Conservation (phyloP, 805 yeast species). For the Hanseniaspora occidentalis region DNA sequence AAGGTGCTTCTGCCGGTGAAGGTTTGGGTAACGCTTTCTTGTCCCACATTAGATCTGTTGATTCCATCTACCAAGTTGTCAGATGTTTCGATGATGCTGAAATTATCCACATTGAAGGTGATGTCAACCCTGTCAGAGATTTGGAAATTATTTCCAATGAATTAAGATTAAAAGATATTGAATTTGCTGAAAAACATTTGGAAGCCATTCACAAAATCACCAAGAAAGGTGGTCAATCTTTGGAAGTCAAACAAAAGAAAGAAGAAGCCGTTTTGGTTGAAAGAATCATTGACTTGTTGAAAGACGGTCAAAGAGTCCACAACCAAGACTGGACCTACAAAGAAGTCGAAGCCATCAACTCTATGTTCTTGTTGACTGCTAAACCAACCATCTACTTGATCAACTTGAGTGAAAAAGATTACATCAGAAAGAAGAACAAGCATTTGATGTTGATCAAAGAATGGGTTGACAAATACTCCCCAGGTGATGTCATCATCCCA, state of each 20-base stretch:
- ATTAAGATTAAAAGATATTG: constrained; percentile 92
- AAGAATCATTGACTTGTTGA: constrained; percentile 60
- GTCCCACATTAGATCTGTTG: constrained; percentile 93
- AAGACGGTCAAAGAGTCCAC: constrained; percentile 80
- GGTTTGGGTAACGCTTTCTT: constrained; percentile 97
- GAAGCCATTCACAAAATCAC: constrained; percentile 70
- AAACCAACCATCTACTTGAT: constrained; percentile 90
- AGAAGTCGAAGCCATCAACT: constrained; percentile 84
- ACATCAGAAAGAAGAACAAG: constrained; percentile 79
- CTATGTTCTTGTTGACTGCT: constrained; percentile 80
- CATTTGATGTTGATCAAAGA: constrained; percentile 66
- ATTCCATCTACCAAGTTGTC: constrained; percentile 95
- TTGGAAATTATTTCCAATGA: constrained; percentile 84
- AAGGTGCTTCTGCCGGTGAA: constrained; percentile 94
- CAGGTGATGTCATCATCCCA: constrained; percentile 87
- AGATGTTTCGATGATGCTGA: constrained; percentile 97
- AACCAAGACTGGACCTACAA: constrained; percentile 79
- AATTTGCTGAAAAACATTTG: constrained; percentile 75
- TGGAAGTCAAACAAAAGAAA: constrained; percentile 81
- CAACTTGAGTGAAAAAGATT: constrained; percentile 83
- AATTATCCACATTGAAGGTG: constrained; percentile 93
- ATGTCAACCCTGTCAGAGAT: constrained; percentile 91
- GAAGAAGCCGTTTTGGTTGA: constrained; percentile 70
- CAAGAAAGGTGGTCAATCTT: constrained; percentile 77
- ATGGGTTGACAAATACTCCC: constrained; percentile 83